phyloP scores from a whole-genome alignment of 2,329 filamentous ascomycete species.

The Purpureocillium lavendulum region DNA sequence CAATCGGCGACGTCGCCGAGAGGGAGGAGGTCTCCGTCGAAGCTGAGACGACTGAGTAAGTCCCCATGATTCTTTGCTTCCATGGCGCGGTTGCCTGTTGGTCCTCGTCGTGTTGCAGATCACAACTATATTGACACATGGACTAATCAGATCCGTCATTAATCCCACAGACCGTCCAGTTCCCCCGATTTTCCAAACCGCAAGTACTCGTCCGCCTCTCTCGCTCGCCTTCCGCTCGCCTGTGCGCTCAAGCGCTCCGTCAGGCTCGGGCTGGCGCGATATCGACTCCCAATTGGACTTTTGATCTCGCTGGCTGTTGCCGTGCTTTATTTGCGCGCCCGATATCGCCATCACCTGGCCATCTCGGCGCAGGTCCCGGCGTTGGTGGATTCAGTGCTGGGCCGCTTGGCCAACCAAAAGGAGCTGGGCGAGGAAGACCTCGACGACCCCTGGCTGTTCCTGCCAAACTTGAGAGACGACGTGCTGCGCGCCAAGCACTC shows the following conservation, averaged over 20 bases:
- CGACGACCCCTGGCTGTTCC: constrained; percentile 72
- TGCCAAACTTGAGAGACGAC: constrained; percentile 86
- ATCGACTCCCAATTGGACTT: constrained; percentile 77
- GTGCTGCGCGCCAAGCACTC: constrained; percentile 77
- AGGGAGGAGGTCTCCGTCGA: constrained; percentile 49
- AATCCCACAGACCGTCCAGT: constrained; percentile 63
- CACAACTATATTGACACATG: constrained; percentile 41
- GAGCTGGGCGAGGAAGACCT: constrained; percentile 61
- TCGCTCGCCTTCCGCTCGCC: constrained; percentile 81
- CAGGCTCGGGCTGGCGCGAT: constrained; percentile 72
- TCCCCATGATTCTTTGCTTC: constrained; percentile 18
- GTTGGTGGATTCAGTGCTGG: constrained; percentile 76
- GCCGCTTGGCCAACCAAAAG: constrained; percentile 75
- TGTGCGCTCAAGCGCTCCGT: constrained; percentile 73
- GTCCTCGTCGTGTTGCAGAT: not conserved
- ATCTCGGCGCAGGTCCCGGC: constrained; percentile 68
- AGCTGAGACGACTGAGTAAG: constrained; percentile 44
- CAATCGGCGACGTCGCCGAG: constrained; percentile 61
- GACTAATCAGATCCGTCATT: constrained; percentile 82
- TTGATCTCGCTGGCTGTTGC: constrained; percentile 41
- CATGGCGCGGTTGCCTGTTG: not conserved
- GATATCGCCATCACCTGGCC: constrained; percentile 53
- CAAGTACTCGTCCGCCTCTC: constrained; percentile 74
- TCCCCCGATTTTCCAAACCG: constrained; percentile 51
- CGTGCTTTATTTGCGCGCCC: constrained; percentile 54